Conservation (phyloP, 371 early-diverging fungal genomes). For the Mitosporidium daphniae region DNA sequence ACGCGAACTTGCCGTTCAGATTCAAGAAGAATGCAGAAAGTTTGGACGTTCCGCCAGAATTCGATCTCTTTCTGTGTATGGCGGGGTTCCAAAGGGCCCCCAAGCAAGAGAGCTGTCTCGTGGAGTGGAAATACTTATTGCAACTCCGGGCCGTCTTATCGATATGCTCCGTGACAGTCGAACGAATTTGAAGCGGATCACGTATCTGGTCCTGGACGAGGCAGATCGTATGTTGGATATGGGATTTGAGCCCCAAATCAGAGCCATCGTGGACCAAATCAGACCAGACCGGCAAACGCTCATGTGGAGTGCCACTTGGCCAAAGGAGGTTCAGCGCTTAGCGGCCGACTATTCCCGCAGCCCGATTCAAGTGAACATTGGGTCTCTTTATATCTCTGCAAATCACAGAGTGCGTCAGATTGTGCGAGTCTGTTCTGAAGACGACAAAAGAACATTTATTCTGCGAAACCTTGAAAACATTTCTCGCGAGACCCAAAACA, state of each 20-base stretch:
- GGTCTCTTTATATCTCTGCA: constrained; percentile 72
- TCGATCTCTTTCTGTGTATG: constrained; percentile 51
- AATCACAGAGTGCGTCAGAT: constrained; percentile 83
- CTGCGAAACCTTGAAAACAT: constrained; percentile 25
- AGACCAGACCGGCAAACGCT: constrained; percentile 90
- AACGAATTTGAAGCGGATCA: constrained; percentile 65
- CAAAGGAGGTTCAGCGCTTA: constrained; percentile 66
- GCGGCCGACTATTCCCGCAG: constrained; percentile 70
- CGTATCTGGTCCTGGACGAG: constrained; percentile 89
- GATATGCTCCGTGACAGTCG: constrained; percentile 33
- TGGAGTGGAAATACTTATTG: constrained; percentile 89
- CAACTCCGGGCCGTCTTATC: constrained; percentile 92
- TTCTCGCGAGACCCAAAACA: constrained; percentile 15
- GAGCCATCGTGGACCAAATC: constrained; percentile 86
- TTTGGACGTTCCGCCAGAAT: constrained; percentile 46
- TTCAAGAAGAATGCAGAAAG: constrained; percentile 56
- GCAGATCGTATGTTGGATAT: constrained; percentile 96
- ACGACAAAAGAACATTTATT: constrained; percentile 70
- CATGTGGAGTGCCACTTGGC: constrained; percentile 99
- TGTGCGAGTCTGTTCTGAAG: constrained; percentile 38
- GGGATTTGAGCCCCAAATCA: constrained; percentile 98
- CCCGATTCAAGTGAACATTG: constrained; percentile 89
- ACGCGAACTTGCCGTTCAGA: constrained; percentile 64
- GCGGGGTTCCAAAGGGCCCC: constrained; percentile 69
- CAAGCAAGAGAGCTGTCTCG: constrained; percentile 59